Percentiles rank a stretch among this genome's conserved stretches.
Evolutionary conservation across 164 flowering plant genomes (phyloP).

Genomic region (Piper betle): DNA sequence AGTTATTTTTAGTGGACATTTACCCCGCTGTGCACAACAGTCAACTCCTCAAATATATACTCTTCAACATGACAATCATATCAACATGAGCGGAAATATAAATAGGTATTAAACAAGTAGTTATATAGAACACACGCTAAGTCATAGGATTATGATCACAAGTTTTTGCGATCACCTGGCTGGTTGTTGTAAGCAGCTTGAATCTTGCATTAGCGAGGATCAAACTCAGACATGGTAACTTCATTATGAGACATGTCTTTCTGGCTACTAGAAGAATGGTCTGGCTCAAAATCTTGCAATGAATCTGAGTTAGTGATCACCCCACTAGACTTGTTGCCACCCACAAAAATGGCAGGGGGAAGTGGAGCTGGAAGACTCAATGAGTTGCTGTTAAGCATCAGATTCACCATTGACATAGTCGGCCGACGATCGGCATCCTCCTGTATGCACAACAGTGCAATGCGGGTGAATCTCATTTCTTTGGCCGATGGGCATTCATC

Average conservation of each 20-base stretch:
- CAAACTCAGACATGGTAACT: neutral
- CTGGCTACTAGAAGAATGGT: neutral
- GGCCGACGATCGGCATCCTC: constrained; percentile 13
- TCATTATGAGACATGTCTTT: neutral
- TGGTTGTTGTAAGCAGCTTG: too few relatives aligned
- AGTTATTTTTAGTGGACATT: too few relatives aligned
- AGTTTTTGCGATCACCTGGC: too few relatives aligned
- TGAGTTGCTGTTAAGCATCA: constrained; percentile 9
- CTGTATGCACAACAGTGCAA: constrained; percentile 25
- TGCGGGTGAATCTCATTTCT: constrained; percentile 20
- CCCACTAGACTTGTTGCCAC: neutral
- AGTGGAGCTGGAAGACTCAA: constrained; percentile 5
- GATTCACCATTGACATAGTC: constrained; percentile 9
- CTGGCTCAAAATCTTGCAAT: too few relatives aligned
- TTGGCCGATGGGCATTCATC: constrained; percentile 5
- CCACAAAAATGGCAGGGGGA: constrained; percentile 8
- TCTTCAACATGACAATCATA: too few relatives aligned
- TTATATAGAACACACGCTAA: too few relatives aligned
- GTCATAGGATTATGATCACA: too few relatives aligned
- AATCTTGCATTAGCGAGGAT: neutral
- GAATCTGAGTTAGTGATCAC: neutral
- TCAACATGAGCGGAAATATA: too few relatives aligned
- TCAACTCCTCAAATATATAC: too few relatives aligned
- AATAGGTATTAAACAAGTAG: too few relatives aligned
- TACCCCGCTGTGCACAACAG: too few relatives aligned